Evolutionary conservation across 169 alveolate species (phyloP), one percentile per base, ranked within the genome.

Genomic region (Prorocentrum cordatum): DNA sequence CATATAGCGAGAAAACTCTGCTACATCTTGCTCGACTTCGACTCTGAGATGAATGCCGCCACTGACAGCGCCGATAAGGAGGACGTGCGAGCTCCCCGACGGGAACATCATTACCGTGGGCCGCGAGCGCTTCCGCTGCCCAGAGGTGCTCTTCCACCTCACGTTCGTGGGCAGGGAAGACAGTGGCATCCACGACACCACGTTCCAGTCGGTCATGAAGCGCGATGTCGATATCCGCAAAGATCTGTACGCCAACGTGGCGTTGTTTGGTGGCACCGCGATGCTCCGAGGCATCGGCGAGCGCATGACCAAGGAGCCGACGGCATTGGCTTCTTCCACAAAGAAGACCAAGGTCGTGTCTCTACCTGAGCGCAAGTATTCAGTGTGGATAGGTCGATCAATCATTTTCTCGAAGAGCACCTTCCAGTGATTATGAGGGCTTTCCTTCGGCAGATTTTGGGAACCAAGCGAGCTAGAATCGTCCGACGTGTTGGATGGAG

Each of bases 351-450:
- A 96, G 95, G 99, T 98, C 80, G 98, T 96, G 54, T 98, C 99
- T 27, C 99, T 99, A 7, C 99, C 99, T 29, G 99, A 97, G 87
- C 96, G 99, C 87, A 97, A 97, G 93, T 97, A 96, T 93, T 96
- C 99, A n/a, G 99, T 97, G 68, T 98, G 99, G 99, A 95, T 97
- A 62, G 99, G 99, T 39, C 99, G 99, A 6, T 96, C 99, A 20
- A 97, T 97, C 67, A 94, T 97, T 24, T 95, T 99, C 26, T 95
- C 98, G 29, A 93, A 97, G 36, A 95, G 98, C 38, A 96, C 98
- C 33, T 98, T 98, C 96, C 98, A 97, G 92, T 97, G 95, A 83
- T 96, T 97, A 98, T 98, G 99, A n/a, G n/a, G n/a, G n/a, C n/a
- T n/a, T n/a, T n/a, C n/a, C n/a, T n/a, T n/a, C n/a, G n/a, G n/a